phyloP scores from a whole-genome alignment of 345 rosid species.

The Melaleuca quinquenervia region DNA sequence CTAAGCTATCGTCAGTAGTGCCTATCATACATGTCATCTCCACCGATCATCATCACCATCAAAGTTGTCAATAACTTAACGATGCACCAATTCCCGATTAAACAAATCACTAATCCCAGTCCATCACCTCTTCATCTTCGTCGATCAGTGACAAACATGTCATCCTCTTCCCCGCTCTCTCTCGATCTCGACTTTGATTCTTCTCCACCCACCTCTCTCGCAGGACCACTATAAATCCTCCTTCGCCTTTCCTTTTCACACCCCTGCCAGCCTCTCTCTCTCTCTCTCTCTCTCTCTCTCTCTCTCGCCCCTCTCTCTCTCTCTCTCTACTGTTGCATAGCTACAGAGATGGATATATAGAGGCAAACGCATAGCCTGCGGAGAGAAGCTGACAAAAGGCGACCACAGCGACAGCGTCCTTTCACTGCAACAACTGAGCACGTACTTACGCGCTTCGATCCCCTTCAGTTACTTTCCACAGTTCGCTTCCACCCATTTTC shows the following conservation, averaged over 20 bases:
- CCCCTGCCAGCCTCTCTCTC: not conserved
- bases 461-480: not conserved
- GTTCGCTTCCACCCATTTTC: not conserved
- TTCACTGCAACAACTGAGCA: not conserved
- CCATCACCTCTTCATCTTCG: not conserved
- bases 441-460: not conserved
- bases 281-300: not conserved
- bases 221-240: not conserved
- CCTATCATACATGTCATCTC: too few relatives aligned
- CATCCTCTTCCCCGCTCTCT: not conserved
- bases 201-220: not conserved
- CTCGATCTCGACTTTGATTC: not conserved
- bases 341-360: not conserved
- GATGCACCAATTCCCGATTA: not conserved
- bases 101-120: not conserved
- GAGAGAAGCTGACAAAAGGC: not conserved
- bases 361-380: not conserved
- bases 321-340: not conserved
- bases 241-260: not conserved
- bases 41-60: not conserved
- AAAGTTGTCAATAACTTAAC: not conserved
- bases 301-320: not conserved
- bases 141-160: constrained; percentile 3
- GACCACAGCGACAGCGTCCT: not conserved
- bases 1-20: too few relatives aligned